phyloP scores from a whole-genome alignment of 1,284 basidiomycete species.

The Jaminaea rosea region DNA sequence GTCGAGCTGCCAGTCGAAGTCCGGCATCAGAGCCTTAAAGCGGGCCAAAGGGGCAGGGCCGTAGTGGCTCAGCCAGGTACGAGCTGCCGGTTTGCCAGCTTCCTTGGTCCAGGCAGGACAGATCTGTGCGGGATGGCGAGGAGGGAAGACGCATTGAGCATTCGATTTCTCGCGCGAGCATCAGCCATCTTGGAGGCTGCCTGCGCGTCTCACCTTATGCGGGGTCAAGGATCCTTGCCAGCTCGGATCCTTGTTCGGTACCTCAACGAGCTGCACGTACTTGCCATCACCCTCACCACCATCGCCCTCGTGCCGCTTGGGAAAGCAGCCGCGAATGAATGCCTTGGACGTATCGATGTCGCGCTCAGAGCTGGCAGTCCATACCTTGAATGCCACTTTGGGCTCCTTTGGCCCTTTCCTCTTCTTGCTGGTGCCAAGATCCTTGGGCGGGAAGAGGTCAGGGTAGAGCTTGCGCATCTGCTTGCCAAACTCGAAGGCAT shows the following conservation, averaged over 20 bases:
- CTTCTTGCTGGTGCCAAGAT: constrained; percentile 11
- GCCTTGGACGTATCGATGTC: constrained; percentile 49
- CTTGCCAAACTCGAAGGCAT: constrained; percentile 47
- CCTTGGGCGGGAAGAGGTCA: constrained; percentile 43
- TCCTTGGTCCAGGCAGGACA: constrained; percentile 48
- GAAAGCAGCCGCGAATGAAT: constrained; percentile 50
- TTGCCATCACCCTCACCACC: constrained; percentile 49
- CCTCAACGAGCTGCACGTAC: constrained; percentile 48
- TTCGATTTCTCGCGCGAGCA: too few species aligned
- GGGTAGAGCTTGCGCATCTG: constrained; percentile 46
- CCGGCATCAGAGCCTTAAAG: constrained; percentile 21
- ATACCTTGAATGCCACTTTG: constrained; percentile 28
- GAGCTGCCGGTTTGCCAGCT: constrained; percentile 46
- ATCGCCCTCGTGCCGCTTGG: constrained; percentile 46
- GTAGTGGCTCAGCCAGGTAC: constrained; percentile 46
- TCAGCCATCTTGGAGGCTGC: too few species aligned
- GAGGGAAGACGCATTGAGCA: too few species aligned
- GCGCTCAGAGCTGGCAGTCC: constrained; percentile 48
- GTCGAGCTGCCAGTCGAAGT: constrained; percentile 35
- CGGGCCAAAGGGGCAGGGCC: constrained; percentile 42
- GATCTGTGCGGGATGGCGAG: too few species aligned
- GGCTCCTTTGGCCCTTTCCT: background rate
- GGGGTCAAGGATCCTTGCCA: constrained; percentile 50
- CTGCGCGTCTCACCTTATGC: constrained; percentile 45
- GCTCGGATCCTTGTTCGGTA: constrained; percentile 49